Conservation (phyloP, 352 stramenopile species). For the Phytophthora sp. region DNA sequence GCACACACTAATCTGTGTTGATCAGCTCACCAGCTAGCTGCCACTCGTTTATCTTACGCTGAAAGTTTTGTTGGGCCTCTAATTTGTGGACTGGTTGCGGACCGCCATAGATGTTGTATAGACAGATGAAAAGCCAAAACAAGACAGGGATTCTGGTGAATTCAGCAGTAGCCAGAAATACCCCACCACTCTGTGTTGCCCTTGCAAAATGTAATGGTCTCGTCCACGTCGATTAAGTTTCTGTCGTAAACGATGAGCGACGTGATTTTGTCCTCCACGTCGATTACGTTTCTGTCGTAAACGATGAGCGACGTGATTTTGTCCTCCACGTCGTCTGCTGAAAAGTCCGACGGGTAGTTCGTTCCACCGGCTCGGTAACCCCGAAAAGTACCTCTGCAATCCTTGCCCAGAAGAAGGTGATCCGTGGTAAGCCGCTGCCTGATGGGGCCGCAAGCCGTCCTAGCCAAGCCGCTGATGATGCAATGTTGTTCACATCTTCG, state of each 20-base stretch:
- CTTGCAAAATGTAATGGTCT: conserved; percentile 5
- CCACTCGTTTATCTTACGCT: no score
- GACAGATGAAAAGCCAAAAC: no score
- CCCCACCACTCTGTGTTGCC: background rate
- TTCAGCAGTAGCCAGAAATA: no score
- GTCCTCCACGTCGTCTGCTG: background rate
- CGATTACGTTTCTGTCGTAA: conserved; percentile 4
- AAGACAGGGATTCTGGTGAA: no score
- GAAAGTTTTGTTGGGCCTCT: no score
- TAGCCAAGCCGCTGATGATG: background rate
- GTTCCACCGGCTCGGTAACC: conserved; percentile 1
- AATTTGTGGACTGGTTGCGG: no score
- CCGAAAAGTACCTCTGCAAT: background rate
- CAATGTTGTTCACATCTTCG: conserved; percentile 2
- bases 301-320: conserved; percentile 16
- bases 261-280: conserved; percentile 11
- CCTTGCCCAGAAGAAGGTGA: conserved; percentile 14
- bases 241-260: conserved; percentile 7
- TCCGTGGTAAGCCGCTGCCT: background rate
- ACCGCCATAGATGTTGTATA: no score
- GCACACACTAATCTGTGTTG: no score
- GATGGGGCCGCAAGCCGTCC: background rate
- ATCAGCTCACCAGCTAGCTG: no score
- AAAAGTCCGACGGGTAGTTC: background rate
- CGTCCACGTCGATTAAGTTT: conserved; percentile 8